Conservation (phyloP, 805 yeast species). For the Metschnikowia borealis region DNA sequence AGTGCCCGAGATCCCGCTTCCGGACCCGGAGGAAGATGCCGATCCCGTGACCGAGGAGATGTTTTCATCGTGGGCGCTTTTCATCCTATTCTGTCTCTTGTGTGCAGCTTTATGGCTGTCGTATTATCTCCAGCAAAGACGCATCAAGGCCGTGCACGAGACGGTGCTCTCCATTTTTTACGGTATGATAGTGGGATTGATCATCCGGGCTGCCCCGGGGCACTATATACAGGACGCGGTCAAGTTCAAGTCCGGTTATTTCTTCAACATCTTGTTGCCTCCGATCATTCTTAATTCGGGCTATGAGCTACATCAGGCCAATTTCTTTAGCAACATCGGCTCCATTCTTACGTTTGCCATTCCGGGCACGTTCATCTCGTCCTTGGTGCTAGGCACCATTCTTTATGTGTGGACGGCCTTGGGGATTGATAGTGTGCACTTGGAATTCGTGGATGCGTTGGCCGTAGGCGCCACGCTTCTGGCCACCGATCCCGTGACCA, state of each 20-base stretch:
- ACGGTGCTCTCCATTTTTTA: constrained; percentile 93
- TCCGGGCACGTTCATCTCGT: constrained; percentile 92
- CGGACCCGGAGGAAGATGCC: constrained; percentile 56
- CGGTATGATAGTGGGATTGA: constrained; percentile 93
- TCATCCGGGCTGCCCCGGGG: constrained; percentile 90
- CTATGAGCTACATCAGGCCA: constrained; percentile 92
- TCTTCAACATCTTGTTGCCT: constrained; percentile 89
- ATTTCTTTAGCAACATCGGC: constrained; percentile 88
- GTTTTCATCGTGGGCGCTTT: constrained; percentile 95
- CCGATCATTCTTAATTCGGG: constrained; percentile 97
- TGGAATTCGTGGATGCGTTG: constrained; percentile 94
- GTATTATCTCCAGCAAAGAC: constrained; percentile 83
- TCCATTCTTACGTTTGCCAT: constrained; percentile 91
- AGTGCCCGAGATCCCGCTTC: constrained; percentile 37
- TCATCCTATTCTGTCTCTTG: constrained; percentile 73
- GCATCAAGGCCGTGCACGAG: constrained; percentile 95
- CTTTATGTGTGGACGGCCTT: constrained; percentile 85
- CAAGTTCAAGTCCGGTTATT: constrained; percentile 89
- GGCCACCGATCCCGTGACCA: constrained; percentile 98
- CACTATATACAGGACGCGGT: constrained; percentile 96
- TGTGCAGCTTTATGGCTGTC: constrained; percentile 94
- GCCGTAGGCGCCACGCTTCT: constrained; percentile 97
- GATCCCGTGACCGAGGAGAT: constrained; percentile 93
- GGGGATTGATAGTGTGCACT: constrained; percentile 82
- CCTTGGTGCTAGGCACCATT: constrained; percentile 85